Base-by-base conservation (phyloP, 495 filamentous ascomycete species). In the Staphylotrichum tortipilum region DNA sequence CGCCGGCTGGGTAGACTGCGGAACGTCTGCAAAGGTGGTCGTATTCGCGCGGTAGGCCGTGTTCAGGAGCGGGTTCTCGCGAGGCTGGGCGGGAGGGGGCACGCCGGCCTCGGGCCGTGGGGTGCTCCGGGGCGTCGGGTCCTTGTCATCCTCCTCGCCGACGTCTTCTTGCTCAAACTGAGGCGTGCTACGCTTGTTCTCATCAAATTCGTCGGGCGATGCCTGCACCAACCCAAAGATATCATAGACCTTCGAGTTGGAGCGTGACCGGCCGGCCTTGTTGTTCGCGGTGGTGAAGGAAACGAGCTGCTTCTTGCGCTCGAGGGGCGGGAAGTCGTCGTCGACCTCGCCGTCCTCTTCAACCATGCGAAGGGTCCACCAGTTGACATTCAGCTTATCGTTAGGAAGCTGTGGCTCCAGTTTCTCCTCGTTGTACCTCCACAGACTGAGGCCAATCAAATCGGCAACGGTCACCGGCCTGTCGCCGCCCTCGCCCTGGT, bases 281-380 rank as follows among this genome's bases (percentile, higher is more conserved):
- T 89, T 95, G 61, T 95, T 95, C 45, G 88, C 90, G 7, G 90
- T 92, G 0, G 89, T 89, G 54, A 95, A 97, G 34, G 94, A 82
- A 0, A 77, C 79, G 29, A 98, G 81, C 0, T 83, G 79, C 55
- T 86, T 83, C 22, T 79, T 89, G 35, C 92, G 78, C 47, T 82
- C 81, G 7, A 97, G 71, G 0, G 92, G 80, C 4, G 89, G 90
- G 55, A 99, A 97, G 61, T 99, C 92, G 57, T 88, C 88, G 56
- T 99, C 92, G 3, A 96, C 85, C 59, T 99, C 92, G 8, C 86
- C 90, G 33, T 69, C 70, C 48, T 78, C 77, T 55, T 99, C 92
- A 7, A 96, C 87, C 86, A 99, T 95, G 24, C 89, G 77, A 14
- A 99, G 68, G 9, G 83, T 85, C 91, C 92, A 99, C 60, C 82